A percentile compares a stretch with the other conserved stretches of the same genome.
Evolutionary conservation across 352 stramenopile species (phyloP).

Genomic region (Albugo laibachii): DNA sequence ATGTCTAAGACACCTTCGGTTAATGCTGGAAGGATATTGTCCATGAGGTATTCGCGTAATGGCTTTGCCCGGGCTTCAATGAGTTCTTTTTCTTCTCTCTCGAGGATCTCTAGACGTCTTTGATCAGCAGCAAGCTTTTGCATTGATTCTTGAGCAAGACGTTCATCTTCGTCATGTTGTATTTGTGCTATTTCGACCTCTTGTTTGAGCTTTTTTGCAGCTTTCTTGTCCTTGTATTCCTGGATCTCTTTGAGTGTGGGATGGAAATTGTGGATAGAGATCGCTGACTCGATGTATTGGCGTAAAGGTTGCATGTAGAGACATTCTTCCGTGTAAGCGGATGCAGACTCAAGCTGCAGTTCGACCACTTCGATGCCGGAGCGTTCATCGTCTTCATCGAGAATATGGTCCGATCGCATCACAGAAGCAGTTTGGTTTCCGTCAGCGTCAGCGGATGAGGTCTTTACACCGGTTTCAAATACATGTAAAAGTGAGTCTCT

Average conservation of each 20-base stretch:
- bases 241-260: constrained; percentile 47
- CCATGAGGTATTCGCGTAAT: constrained; percentile 62
- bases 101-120: constrained; percentile 41
- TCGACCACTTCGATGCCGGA: constrained; percentile 43
- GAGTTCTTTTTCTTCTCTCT: constrained; percentile 61
- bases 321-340: constrained; percentile 19
- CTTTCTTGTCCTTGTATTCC: constrained; percentile 18
- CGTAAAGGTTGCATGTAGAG: constrained; percentile 24
- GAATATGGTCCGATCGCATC: not conserved
- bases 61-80: constrained; percentile 63
- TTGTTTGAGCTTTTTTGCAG: constrained; percentile 25
- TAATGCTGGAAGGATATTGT: constrained; percentile 64
- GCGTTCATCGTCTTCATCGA: constrained; percentile 4
- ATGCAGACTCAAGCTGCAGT: constrained; percentile 22
- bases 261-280: constrained; percentile 61
- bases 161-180: constrained; percentile 25
- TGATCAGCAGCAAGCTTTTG: constrained; percentile 29
- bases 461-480: constrained; percentile 28
- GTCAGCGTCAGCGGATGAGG: no score
- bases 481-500: constrained; percentile 22
- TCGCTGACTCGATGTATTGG: constrained; percentile 58
- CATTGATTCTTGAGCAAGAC: constrained; percentile 21
- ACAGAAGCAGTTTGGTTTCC: no score
- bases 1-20: constrained; percentile 76
- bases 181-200: constrained; percentile 15